Evolutionary conservation across 306 rosid species (phyloP).

Genomic region (Herpetospermum pedunculosum): DNA sequence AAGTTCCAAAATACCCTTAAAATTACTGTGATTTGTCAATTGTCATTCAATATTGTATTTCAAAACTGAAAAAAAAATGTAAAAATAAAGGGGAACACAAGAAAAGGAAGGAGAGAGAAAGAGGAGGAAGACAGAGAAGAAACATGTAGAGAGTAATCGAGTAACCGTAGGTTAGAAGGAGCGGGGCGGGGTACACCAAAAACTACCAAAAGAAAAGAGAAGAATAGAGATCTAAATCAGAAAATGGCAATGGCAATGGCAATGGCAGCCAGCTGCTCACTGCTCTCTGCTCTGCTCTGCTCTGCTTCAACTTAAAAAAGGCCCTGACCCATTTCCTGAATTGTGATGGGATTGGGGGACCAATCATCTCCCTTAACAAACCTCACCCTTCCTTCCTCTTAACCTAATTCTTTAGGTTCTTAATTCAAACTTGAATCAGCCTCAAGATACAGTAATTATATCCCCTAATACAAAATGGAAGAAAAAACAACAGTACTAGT

Average conservation of each 20-base stretch:
- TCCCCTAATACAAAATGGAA: not conserved
- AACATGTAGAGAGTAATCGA: not conserved
- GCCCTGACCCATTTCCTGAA: conserved; percentile 10
- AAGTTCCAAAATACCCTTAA: not conserved
- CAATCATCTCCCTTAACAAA: not conserved
- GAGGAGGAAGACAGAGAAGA: not conserved
- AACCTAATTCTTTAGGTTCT: not conserved
- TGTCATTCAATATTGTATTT: not conserved
- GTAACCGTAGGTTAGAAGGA: conserved; percentile 11
- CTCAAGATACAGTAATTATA: not conserved
- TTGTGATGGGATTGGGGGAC: conserved; percentile 9
- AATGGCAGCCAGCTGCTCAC: conserved; percentile 14
- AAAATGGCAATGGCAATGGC: conserved; percentile 6
- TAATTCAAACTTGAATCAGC: not conserved
- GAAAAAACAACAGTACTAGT: not conserved
- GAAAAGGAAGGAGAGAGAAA: not conserved
- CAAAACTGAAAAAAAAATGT: not conserved
- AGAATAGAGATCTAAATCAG: conserved; percentile 6
- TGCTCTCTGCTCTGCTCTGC: not conserved
- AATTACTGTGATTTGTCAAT: not conserved
- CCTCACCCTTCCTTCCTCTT: not conserved
- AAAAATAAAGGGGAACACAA: not conserved
- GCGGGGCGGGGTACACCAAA: not conserved
- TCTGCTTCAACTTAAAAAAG: conserved; percentile 8
- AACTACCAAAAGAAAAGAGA: not conserved